A percentile compares a stretch with the other conserved stretches of the same genome.
Conservation (phyloP, 257 asterid species). For the Capsicum rhomboideum region DNA sequence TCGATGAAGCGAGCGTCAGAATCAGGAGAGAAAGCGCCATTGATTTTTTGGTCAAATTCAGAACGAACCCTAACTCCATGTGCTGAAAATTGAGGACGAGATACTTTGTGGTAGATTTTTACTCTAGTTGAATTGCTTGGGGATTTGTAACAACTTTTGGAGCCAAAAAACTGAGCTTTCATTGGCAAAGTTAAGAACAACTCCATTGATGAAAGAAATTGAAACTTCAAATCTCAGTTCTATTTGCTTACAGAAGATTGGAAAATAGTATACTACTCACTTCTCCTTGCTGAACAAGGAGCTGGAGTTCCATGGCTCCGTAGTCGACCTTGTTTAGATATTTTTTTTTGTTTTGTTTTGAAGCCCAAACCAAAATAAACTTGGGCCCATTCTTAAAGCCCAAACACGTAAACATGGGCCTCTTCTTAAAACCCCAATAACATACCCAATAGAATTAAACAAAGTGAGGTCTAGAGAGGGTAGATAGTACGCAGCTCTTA, state of each 20-base stretch:
- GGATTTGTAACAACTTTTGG: not conserved
- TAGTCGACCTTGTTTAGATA: not conserved
- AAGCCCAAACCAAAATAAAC: not conserved
- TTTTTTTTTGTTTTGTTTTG: not conserved
- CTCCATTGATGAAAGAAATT: not conserved
- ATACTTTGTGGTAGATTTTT: not conserved
- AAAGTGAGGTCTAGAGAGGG: too few species aligned
- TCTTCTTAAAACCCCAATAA: not conserved
- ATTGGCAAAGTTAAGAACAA: not conserved
- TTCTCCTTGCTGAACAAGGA: not conserved
- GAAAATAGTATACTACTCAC: not conserved
- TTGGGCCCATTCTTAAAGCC: not conserved
- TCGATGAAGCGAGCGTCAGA: slow-evolving; percentile 76
- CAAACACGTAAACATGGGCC: not conserved
- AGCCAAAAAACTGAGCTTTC: not conserved
- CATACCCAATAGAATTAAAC: too few species aligned
- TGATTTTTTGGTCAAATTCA: slow-evolving; percentile 55
- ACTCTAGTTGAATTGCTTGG: slow-evolving; percentile 10
- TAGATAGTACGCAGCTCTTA: too few species aligned
- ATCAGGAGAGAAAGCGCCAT: slow-evolving; percentile 70
- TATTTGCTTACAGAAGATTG: not conserved
- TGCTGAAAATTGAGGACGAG: not conserved
- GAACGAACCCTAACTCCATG: slow-evolving; percentile 55
- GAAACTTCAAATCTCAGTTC: not conserved
- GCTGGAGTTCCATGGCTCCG: too few species aligned